Percentiles rank a stretch among this genome's conserved stretches.
These are phyloP conservation scores for Penicillium sp. DNA, from an alignment of 2,329 filamentous ascomycete genomes.

Conservation along the genomic window DNA sequence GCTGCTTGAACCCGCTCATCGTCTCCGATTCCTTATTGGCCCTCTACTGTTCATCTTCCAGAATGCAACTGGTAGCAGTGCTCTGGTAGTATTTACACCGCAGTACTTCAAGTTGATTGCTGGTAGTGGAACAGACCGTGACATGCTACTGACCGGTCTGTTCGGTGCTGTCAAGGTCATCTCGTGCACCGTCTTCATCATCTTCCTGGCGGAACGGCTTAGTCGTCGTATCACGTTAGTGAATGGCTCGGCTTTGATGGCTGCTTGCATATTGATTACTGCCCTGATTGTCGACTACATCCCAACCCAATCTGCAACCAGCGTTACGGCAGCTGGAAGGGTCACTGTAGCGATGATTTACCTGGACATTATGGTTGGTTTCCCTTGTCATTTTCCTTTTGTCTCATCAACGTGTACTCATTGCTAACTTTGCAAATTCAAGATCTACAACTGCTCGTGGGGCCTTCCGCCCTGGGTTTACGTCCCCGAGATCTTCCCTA, in stretches of 20 bases:
- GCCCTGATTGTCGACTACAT: conserved; percentile 52
- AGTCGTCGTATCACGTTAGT: conserved; percentile 58
- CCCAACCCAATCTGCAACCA: conserved; percentile 41
- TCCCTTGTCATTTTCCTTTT: neutral
- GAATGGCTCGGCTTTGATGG: conserved; percentile 48
- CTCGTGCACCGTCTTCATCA: conserved; percentile 55
- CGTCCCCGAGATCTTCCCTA: conserved; percentile 34
- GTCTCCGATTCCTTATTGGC: conserved; percentile 49
- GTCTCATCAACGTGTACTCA: too few relatives aligned
- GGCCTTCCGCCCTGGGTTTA: conserved; percentile 37
- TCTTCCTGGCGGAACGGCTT: conserved; percentile 54
- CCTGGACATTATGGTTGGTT: conserved; percentile 54
- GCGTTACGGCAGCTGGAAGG: conserved; percentile 55
- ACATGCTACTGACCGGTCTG: conserved; percentile 56
- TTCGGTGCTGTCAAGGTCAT: conserved; percentile 59
- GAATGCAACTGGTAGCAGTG: conserved; percentile 57
- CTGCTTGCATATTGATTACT: conserved; percentile 53
- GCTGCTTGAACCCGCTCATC: conserved; percentile 52
- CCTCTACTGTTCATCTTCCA: conserved; percentile 56
- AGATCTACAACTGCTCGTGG: conserved; percentile 42
- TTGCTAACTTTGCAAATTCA: conserved; percentile 2
- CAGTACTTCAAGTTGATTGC: conserved; percentile 59
- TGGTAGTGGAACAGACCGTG: conserved; percentile 46
- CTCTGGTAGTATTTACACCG: conserved; percentile 58
- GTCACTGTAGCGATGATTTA: conserved; percentile 60